Conservation (phyloP, 2,329 filamentous ascomycete species). For the Botryotinia globosa region DNA sequence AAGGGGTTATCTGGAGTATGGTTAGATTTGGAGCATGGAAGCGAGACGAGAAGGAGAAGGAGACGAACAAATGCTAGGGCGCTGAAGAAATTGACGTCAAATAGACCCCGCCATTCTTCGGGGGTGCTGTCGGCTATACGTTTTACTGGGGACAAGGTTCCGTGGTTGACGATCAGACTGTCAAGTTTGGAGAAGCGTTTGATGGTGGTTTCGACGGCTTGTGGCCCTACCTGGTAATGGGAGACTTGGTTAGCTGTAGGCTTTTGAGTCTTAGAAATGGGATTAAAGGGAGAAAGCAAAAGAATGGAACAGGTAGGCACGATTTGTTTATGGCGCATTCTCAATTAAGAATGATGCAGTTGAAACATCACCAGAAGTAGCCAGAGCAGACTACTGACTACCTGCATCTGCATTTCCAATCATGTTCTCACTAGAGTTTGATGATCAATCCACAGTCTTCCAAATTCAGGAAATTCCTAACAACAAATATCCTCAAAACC, state of each 20-base stretch:
- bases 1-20: conserved; percentile 53
- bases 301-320: not conserved
- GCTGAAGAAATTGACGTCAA: conserved; percentile 86
- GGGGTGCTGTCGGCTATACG: conserved; percentile 64
- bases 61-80: conserved; percentile 68
- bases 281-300: not conserved
- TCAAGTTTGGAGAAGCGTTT: conserved; percentile 71
- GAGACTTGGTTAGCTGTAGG: not conserved
- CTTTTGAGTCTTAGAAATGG: no score
- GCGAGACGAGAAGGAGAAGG: not conserved
- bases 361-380: not conserved
- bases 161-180: conserved; percentile 85
- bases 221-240: conserved; percentile 47
- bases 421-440: not conserved
- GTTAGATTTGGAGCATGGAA: conserved; percentile 20
- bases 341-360: not conserved
- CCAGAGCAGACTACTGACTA: not conserved
- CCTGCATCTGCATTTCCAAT: not conserved
- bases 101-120: conserved; percentile 71
- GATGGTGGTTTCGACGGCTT: conserved; percentile 63
- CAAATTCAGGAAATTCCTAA: not conserved
- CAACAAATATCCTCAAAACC: conserved; percentile 16
- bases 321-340: not conserved
- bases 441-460: not conserved
- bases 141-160: conserved; percentile 71